Evolutionary conservation across 352 stramenopile species (phyloP).

Genomic region (Peronospora belbahrii): DNA sequence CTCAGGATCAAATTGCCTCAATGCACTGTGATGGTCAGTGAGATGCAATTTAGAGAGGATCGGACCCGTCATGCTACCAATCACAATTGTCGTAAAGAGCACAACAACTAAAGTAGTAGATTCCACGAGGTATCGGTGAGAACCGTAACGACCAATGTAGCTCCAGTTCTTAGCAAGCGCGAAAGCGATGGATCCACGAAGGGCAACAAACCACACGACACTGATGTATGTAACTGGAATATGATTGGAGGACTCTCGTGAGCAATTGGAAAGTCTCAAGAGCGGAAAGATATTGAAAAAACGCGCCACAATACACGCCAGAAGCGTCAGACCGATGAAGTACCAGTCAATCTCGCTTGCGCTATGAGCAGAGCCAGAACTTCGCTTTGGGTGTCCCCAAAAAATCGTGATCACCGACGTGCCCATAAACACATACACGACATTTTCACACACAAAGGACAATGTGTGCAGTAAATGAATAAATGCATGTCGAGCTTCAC

Average conservation of each 20-base stretch:
- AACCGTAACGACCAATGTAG: slow-evolving; percentile 55
- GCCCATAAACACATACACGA: slow-evolving; percentile 85
- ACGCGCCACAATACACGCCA: slow-evolving; percentile 54
- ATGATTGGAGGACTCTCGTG: slow-evolving; percentile 32
- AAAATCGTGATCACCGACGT: slow-evolving; percentile 81
- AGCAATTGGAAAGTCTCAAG: slow-evolving; percentile 61
- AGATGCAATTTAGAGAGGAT: slow-evolving; percentile 46
- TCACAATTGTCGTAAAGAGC: slow-evolving; percentile 81
- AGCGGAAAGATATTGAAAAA: slow-evolving; percentile 78
- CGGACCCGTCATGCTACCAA: slow-evolving; percentile 66
- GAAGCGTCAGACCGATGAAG: slow-evolving; percentile 67
- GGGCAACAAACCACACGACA: slow-evolving; percentile 89
- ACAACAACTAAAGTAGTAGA: slow-evolving; percentile 81
- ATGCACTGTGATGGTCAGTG: slow-evolving; percentile 28
- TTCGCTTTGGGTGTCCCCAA: slow-evolving; percentile 46
- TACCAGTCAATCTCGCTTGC: slow-evolving; percentile 71
- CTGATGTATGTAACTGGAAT: slow-evolving; percentile 70
- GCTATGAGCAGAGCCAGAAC: slow-evolving; percentile 41
- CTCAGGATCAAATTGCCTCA: slow-evolving; percentile 27
- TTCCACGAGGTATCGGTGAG: slow-evolving; percentile 71
- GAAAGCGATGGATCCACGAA: slow-evolving; percentile 91
- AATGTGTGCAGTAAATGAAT: slow-evolving; percentile 75
- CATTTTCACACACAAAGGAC: slow-evolving; percentile 70
- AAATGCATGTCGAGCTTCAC: slow-evolving; percentile 71
- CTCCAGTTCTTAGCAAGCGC: slow-evolving; percentile 84